Base-by-base conservation (phyloP, 2,329 filamentous ascomycete species). In the Aspergillus terreus region DNA sequence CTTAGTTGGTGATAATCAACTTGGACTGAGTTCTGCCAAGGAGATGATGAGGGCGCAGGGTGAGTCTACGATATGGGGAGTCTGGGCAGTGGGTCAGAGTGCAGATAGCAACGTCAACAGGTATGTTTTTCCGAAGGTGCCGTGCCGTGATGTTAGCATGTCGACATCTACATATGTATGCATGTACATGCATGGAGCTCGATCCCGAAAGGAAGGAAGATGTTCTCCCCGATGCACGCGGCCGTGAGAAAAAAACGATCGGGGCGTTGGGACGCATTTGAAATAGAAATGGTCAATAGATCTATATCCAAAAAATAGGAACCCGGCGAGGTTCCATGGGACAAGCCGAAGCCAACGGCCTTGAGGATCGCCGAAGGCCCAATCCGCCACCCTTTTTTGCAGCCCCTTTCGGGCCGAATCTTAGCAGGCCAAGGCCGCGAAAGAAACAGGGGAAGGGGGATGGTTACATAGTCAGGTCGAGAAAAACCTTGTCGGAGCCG, bases 101-200 rank as follows among this genome's bases (percentile, higher is more conserved):
- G 40, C 50, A 46, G 33, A 38, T 14, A 47, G 27, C 27, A 47
- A 51, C 32, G 40, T 51, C 50, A 48, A 48, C 40, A 23, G 46
- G 36, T 47, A 51, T 51, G 49, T 33, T 27, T 4, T 23, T 33
- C 12, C 38, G 40, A 38, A 38, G 35, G 21, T 35, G 38, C 14
- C 46, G 27, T 44, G 32, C 32, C 35, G 40, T 40, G 47, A 44
- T 36, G 33, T 15, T 15, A n/a, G 11, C 35, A 14, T n/a, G 15
- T 33, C 32, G 21, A 46, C 44, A 23, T 15, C 30, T 17, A 17
- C 14, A 4, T 19, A 19, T 4, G n/a, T 11, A 17, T 38, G 35
- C 35, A n/a, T 38, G 35, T 17, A 17, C 35, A n/a, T n/a, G 35
- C 35, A 38, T 6, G 14, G 14, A 7, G 35, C 3, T 38, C 1